Base-by-base conservation (phyloP, 2,329 filamentous ascomycete species). In the Calonectria hawksworthii region DNA sequence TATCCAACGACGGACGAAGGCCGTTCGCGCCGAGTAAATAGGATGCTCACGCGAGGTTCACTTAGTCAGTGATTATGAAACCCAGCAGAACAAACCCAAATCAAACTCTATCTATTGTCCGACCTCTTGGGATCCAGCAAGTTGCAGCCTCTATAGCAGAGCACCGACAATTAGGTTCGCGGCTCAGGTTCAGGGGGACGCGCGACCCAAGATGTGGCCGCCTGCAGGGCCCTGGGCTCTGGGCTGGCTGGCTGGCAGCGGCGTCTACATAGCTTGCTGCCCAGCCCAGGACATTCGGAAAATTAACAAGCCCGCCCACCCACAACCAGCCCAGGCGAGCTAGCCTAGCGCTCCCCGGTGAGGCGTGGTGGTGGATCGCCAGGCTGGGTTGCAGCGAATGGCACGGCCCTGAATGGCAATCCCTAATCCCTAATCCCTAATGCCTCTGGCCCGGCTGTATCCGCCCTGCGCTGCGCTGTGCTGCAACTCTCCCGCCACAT, bases 101-200 rank as follows among this genome's bases (percentile, higher is more conserved):
- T 63, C 56, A 63, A 63, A 63, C 56, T 63, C 23, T 63, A 63
- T 63, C 38, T 63, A 63, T 63, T 63, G 36, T 63, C 56, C 56
- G 34, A 38, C 56, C 14, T 41, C 16, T 21, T 44, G 41, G 41
- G 41, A 44, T 44, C 38, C 41, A 44, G 41, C 18, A 21, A 32
- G 26, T 61, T 61, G n/a, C 56, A 26, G 13, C n/a, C 11, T 38
- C 6, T 47, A 16, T 16, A 2, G 2, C 26, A 52, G 1, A 36
- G 23, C 54, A 34, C 21, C 11, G 34, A 28, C n/a, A 21, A 63
- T 28, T 41, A 41, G 23, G 34, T 63, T 63, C 23, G 26, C 16
- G 56, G 56, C 38, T 63, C 56, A 41, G 56, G 56, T 63, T 63
- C 56, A 63, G 56, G 56, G 54, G 56, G 34, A 13, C 32, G 32